Percentiles rank a stretch among this genome's conserved stretches.
phyloP scores from a whole-genome alignment of 495 filamentous ascomycete species.

The Penicillium pancosmium region DNA sequence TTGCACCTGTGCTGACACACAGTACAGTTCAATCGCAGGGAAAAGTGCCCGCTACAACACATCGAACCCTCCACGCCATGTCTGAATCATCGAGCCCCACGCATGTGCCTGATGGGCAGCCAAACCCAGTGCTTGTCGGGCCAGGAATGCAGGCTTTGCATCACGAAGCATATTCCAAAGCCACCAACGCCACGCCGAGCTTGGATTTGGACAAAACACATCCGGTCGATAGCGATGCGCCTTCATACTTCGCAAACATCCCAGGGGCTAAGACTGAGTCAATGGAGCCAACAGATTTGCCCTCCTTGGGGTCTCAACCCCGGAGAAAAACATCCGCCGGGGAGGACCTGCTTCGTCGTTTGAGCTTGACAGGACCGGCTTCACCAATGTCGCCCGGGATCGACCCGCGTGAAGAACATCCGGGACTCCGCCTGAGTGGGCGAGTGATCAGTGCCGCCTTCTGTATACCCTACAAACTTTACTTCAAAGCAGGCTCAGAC shows the following conservation, averaged over 20 bases:
- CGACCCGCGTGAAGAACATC: constrained; percentile 64
- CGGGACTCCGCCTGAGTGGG: constrained; percentile 72
- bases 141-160: constrained; percentile 37
- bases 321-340: constrained; percentile 56
- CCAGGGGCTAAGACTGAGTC: constrained; percentile 31
- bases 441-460: constrained; percentile 87
- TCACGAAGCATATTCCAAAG: constrained; percentile 34
- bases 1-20: constrained; percentile 20
- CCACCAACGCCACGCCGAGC: constrained; percentile 30
- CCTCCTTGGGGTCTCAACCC: constrained; percentile 44
- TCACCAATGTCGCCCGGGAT: constrained; percentile 51
- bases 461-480: constrained; percentile 76
- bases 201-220: constrained; percentile 28
- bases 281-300: constrained; percentile 20
- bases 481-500: constrained; percentile 65
- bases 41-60: constrained; percentile 9
- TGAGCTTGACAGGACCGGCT: constrained; percentile 53
- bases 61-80: constrained; percentile 29
- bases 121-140: constrained; percentile 39
- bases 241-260: constrained; percentile 35
- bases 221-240: constrained; percentile 22
- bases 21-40: constrained; percentile 14
- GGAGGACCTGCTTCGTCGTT: constrained; percentile 63
- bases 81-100: constrained; percentile 35
- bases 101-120: constrained; percentile 36